Base-by-base conservation (phyloP, 1,284 basidiomycete species). In the Fistulinella staudtii region DNA sequence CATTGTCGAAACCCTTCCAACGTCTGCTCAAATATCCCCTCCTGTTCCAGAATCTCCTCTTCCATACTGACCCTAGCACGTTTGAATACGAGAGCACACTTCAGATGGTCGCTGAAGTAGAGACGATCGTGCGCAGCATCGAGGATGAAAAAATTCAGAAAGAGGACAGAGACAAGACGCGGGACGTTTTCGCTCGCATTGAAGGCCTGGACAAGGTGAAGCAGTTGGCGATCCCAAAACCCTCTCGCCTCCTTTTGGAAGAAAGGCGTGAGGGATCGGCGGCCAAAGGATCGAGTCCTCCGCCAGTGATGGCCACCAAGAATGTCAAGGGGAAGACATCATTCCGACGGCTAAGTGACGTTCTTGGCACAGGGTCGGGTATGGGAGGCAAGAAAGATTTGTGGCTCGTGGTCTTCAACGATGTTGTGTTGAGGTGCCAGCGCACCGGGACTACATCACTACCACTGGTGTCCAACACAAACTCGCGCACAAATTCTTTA, bases 91-190 rank as follows among this genome's bases (percentile, higher is more conserved):
- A 99, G 63, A 90, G 86, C 57, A 96, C 93, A 4, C 73, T 97
- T 31, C 85, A 87, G 59, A 95, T 98, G 91, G 93, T 97, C 0
- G 91, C 93, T 20, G 93, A 97, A 63, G 91, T 99, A 13, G 94
- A 99, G 69, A 82, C 79, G 11, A 94, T 98, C 54, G 93, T 99
- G 33, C 79, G 94, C 38, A 90, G 86, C 45, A 97, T 99, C 48
- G 95, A 99, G 67, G 93, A 97, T 60, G 93, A 98, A 69, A 98
- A 98, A 76, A 89, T 93, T 41, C 86, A 89, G 61, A 90, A 89
- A 65, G 95, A 98, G 65, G 93, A 96, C 63, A 79, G 95, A 25
- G 93, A 97, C 67, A 88, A 85, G 72, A 93, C 93, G 4, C 76
- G 93, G 13, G 95, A 99, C 66, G 87, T 89, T 1, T 90, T 96